Evolutionary conservation across 306 rosid genomes (phyloP).

Genomic region (Trichosanthes truncata): DNA sequence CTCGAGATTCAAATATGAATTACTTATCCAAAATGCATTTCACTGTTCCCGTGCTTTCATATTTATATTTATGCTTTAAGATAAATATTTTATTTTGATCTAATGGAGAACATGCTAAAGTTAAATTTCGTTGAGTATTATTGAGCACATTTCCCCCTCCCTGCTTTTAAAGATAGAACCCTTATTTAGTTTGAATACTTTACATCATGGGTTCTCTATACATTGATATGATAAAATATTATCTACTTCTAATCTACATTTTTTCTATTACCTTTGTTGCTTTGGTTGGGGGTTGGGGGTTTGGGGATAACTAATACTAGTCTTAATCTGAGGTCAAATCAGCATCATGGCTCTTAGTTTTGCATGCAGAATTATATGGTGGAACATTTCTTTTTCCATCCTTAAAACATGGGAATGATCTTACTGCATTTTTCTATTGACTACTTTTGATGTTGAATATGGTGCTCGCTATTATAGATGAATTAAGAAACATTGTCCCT

Average conservation of each 20-base stretch:
- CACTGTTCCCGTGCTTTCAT: background rate
- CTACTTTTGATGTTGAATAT: background rate
- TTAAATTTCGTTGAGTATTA: background rate
- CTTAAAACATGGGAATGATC: background rate
- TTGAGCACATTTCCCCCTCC: background rate
- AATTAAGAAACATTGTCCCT: background rate
- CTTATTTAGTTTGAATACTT: background rate
- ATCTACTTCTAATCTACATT: background rate
- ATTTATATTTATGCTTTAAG: background rate
- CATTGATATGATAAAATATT: background rate
- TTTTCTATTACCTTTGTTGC: background rate
- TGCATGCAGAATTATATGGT: background rate
- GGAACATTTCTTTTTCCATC: background rate
- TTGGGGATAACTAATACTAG: background rate
- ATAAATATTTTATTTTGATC: background rate
- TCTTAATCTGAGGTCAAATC: background rate
- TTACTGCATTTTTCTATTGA: background rate
- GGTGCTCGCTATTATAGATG: background rate
- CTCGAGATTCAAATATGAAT: background rate
- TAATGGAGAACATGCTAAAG: background rate
- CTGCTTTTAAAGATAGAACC: background rate
- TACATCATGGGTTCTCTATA: background rate
- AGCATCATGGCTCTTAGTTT: background rate
- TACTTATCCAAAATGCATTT: background rate
- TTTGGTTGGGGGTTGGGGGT: background rate